phyloP scores from a whole-genome alignment of 208 protist species.

The Blechomonas ayalai region DNA sequence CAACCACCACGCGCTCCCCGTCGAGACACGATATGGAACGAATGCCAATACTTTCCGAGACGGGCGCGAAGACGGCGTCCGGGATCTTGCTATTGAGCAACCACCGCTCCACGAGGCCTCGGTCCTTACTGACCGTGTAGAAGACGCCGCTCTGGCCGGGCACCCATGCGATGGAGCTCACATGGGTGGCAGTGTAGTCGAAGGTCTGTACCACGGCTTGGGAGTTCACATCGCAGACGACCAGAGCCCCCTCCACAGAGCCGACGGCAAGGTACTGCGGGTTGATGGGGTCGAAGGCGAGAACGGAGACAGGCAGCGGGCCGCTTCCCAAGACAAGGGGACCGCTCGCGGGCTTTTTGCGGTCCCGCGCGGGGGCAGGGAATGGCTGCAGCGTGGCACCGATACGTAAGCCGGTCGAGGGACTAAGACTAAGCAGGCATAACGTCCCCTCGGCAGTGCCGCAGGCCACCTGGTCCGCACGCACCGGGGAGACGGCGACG shows the following conservation, averaged over 20 bases:
- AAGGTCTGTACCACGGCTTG: slow-evolving; percentile 46
- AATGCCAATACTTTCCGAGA: slow-evolving; percentile 23
- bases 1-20: slow-evolving; percentile 41
- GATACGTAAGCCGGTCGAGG: slow-evolving; percentile 46
- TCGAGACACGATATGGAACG: slow-evolving; percentile 33
- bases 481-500: slow-evolving; percentile 42
- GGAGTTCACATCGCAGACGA: slow-evolving; percentile 39
- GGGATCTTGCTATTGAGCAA: slow-evolving; percentile 43
- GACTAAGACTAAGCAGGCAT: slow-evolving; percentile 53
- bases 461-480: slow-evolving; percentile 64
- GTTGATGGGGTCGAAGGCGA: slow-evolving; percentile 70
- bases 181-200: slow-evolving; percentile 20
- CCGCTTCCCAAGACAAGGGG: neutral
- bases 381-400: slow-evolving; percentile 51
- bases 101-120: slow-evolving; percentile 60
- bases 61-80: slow-evolving; percentile 23
- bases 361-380: slow-evolving; percentile 16
- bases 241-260: slow-evolving; percentile 62
- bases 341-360: neutral
- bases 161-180: slow-evolving; percentile 69
- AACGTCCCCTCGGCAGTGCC: slow-evolving; percentile 69
- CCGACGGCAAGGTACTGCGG: slow-evolving; percentile 60
- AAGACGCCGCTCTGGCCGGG: slow-evolving; percentile 49
- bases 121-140: slow-evolving; percentile 56
- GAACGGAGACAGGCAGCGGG: slow-evolving; percentile 33